Evolutionary conservation across 352 stramenopile genomes (phyloP), one percentile per base, ranked within the genome.

Genomic region (Pythium dissimile): DNA sequence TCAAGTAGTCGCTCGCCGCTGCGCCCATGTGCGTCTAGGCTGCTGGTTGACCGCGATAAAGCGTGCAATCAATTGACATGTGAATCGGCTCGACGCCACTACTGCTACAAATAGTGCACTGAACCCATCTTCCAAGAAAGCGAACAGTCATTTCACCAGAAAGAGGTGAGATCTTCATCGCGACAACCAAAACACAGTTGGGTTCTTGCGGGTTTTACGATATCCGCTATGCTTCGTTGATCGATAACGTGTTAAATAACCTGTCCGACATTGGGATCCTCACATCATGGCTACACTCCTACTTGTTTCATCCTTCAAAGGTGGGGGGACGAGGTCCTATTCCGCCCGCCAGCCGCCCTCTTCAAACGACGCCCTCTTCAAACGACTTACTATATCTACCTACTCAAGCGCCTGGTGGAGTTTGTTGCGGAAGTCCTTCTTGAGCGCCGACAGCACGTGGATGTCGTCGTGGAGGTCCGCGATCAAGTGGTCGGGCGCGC

Each of bases 391-490:
- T n/a, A n/a, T n/a, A 35, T 50, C 32, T 27, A 37, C 30, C 42
- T 59, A 92, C 62, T 74, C 69, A 13, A 89, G 73, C 44, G 77
- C 84, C 27, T 63, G 66, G 3, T 77, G 75, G 20, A 92, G 54
- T 56, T 92, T 89, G 67, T 86, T 88, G 31, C 80, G 79, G 35
- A 88, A 89, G 31, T 92, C 77, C 50, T 85, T 84, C 66, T 92
- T 92, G 9, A 92, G 64, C 18, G 81, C 73, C 24, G 82, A 89
- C 30, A 92, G 61, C 50, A 92, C 79, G 62, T 92, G 82, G 47
- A 92, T 92, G 47, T 89, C 82, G 44, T 89, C 78, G 47, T 89
- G 79, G 51, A 92, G 64, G 54, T 92, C 81, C 1, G 79, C 75
- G 39, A 92, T 84, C 32, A 92, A 45, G 38, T 89, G 79, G 48